These are phyloP conservation scores for Thecaphora thlaspeos DNA, from an alignment of 1,284 basidiomycete genomes.

Conservation along the genomic window DNA sequence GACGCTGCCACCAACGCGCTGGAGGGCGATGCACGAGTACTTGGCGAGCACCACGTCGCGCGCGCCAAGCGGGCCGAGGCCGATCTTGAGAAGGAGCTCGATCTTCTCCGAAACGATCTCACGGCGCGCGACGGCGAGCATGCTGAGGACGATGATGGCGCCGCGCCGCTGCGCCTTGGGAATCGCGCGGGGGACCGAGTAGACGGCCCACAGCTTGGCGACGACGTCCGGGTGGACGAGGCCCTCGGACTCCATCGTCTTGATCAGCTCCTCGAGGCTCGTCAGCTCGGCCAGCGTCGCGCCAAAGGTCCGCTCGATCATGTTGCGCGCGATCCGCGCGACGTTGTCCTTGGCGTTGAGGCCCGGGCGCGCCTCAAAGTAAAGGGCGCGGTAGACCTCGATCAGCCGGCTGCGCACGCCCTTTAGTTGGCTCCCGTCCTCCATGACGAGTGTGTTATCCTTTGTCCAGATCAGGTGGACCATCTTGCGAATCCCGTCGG, in stretches of 20 bases:
- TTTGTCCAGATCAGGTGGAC: constrained; percentile 96
- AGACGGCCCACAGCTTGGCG: constrained; percentile 90
- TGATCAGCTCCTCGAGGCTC: constrained; percentile 91
- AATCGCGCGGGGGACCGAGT: constrained; percentile 60
- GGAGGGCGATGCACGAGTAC: constrained; percentile 90
- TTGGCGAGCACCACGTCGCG: constrained; percentile 80
- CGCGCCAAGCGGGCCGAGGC: constrained; percentile 75
- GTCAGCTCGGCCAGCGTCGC: constrained; percentile 93
- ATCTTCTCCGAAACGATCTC: constrained; percentile 83
- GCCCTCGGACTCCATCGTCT: constrained; percentile 81
- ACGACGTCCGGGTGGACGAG: constrained; percentile 82
- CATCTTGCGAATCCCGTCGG: constrained; percentile 84
- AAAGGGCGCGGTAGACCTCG: constrained; percentile 83
- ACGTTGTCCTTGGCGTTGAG: constrained; percentile 80
- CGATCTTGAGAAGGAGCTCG: constrained; percentile 80
- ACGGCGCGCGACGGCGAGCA: constrained; percentile 84
- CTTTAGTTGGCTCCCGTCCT: constrained; percentile 78
- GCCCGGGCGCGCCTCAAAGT: constrained; percentile 67
- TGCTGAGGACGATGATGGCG: constrained; percentile 89
- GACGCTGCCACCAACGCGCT: constrained; percentile 85
- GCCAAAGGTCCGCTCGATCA: constrained; percentile 65
- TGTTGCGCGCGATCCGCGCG: constrained; percentile 93
- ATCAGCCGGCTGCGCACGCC: constrained; percentile 82
- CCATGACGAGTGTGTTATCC: constrained; percentile 80
- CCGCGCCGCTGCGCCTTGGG: constrained; percentile 83